A percentile compares a stretch with the other conserved stretches of the same genome.
phyloP scores from a whole-genome alignment of 441 rosid genomes.

The Kokia cookei region DNA sequence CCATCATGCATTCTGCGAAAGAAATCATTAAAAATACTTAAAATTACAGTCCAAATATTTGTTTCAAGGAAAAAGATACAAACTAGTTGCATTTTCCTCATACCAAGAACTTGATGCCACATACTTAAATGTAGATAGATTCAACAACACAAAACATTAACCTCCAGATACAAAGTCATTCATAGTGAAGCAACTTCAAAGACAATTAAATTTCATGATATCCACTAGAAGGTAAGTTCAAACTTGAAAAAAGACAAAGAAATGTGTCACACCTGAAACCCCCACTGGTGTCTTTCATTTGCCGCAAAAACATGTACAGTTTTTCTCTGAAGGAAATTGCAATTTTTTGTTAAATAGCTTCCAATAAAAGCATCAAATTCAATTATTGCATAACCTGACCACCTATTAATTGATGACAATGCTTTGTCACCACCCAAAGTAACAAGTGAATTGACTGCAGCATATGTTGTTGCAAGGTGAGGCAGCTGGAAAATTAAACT shows the following conservation, averaged over 20 bases:
- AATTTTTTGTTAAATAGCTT: constrained; percentile 19
- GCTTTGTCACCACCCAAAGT: constrained; percentile 74
- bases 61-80: background rate
- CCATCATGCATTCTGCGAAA: constrained; percentile 82
- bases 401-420: constrained; percentile 78
- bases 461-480: constrained; percentile 92
- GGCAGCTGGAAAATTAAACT: constrained; percentile 59
- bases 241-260: background rate
- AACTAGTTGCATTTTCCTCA: background rate
- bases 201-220: background rate
- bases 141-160: background rate
- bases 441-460: constrained; percentile 82
- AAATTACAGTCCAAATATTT: background rate
- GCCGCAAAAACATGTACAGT: constrained; percentile 42
- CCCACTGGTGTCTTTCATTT: constrained; percentile 75
- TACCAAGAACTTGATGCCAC: background rate
- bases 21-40: background rate
- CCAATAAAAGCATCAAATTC: background rate
- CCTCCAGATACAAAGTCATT: background rate
- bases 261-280: constrained; percentile 63
- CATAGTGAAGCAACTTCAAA: background rate
- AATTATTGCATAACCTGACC: constrained; percentile 16
- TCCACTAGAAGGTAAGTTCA: background rate
- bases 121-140: background rate
- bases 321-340: constrained; percentile 45